These are phyloP conservation scores for Setomelanomma holmii DNA, from an alignment of 2,329 filamentous ascomycete genomes.

Conservation along the genomic window DNA sequence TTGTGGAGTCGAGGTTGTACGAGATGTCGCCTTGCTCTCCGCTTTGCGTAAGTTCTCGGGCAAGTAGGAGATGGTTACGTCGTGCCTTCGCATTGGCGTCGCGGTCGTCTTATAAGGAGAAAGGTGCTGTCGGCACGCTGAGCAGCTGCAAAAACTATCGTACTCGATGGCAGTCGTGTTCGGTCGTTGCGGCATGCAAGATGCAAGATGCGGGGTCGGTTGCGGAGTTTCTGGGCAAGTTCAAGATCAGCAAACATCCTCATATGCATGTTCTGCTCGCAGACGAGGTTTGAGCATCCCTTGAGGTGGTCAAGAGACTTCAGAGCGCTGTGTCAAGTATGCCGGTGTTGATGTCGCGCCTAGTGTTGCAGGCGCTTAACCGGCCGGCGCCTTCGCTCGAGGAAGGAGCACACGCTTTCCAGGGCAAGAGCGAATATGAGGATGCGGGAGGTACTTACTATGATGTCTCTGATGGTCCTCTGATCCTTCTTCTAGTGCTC, in stretches of 20 bases:
- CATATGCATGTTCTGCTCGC: not conserved
- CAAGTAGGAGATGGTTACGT: too few relatives aligned
- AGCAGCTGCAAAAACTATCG: not conserved
- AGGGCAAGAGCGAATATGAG: too few relatives aligned
- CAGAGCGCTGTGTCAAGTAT: not conserved
- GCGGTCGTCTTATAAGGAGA: not conserved
- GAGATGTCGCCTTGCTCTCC: too few relatives aligned
- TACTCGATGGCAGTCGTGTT: not conserved
- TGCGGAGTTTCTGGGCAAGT: not conserved
- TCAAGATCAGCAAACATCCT: not conserved
- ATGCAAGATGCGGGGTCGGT: not conserved
- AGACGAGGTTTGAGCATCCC: not conserved
- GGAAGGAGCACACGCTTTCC: not conserved
- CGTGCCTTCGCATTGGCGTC: too few relatives aligned
- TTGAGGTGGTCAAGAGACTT: not conserved
- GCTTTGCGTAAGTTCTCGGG: too few relatives aligned
- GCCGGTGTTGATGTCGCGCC: not conserved
- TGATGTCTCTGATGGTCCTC: not conserved
- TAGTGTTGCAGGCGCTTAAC: not conserved
- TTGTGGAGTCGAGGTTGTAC: too few relatives aligned
- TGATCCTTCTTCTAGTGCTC: not conserved
- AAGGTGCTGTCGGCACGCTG: not conserved
- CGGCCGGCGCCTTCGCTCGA: not conserved
- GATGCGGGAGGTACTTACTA: constrained; percentile 1
- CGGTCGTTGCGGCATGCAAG: not conserved